Base-by-base conservation (phyloP, 345 rosid species). In the Ricinus communis region DNA sequence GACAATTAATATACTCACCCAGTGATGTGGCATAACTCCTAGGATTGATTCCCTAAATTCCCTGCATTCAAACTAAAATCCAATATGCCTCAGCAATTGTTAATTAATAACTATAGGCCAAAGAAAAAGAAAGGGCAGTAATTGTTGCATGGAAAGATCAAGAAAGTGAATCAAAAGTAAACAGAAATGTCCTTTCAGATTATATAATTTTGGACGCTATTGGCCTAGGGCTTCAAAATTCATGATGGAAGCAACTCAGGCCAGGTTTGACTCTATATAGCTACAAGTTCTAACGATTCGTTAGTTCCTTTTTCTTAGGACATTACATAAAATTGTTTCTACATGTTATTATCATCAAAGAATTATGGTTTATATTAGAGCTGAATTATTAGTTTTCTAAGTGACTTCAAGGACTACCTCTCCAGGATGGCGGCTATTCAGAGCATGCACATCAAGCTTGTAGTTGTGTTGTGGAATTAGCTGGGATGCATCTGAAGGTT, bases 381-480 rank as follows among this genome's bases (percentile, higher is more conserved):
- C 2, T 14, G 24, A 38, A 47, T 33, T 56, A 22, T 22, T 60
- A 74, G 43, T n/a, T n/a, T 28, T 33, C 22, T 18, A 38, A 27
- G 56, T 27, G 57, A 60, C 72, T 70, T 68, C 50, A 71, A 54
- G 19, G 49, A 52, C 78, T 87, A 95, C 98, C 98, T 93, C 94
- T 76, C 96, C 98, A 41, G 97, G 98, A 38, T 82, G 99, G 76
- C 91, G 94, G 66, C 82, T 89, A 79, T 91, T 93, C 58, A 91
- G 55, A 18, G 98, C 81, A 75, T 93, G 91, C 62, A 78, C 97
- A 77, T 93, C 96, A 45, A 96, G 94, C 84, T 88, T 96, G 92
- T 95, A 96, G 79, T 91, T 93, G 74, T 93, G 99, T 70, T 96
- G 99, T 5, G 99, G 98, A 80, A 91, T 85, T 74, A 96, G 76